Evolutionary conservation across 2,329 filamentous ascomycete genomes (phyloP), one percentile per base, ranked within the genome.

Genomic region (Helotiales sp.): DNA sequence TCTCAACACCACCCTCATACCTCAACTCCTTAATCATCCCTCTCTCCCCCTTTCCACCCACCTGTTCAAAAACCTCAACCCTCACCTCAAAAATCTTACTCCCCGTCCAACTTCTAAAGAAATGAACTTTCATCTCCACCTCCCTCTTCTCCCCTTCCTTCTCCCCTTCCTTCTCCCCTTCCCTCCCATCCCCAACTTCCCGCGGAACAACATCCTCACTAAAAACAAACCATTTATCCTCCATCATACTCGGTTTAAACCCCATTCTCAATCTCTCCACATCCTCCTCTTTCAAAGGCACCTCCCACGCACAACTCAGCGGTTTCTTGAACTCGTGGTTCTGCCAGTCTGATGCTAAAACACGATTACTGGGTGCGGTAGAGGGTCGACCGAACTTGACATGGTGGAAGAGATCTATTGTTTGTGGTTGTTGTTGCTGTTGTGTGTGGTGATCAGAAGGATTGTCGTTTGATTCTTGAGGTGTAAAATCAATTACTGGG

Each of bases 211-310:
- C 42, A 38, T 48, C 54, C 6, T 27, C 19, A 5, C n/a, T 22
- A 46, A 48, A 57, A 5, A 60, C 30, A 33, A 58, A 55, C 59
- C 59, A 61, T n/a, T 58, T 61, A n/a, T 61, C 59, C 10, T 58
- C 59, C 59, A 61, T 61, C 15, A 46, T n/a, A 7, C 15, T n/a
- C 10, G 59, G 52, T 13, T 19, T 22, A 38, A 57, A 61, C 5
- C 55, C 55, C 10, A 34, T 8, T 13, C n/a, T 38, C 17, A 55
- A 22, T 6, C 10, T 42, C 12, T 15, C 10, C 29, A 57, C 24
- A n/a, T 54, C 29, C 1, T 25, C 10, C 7, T 15, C 4, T 2
- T 42, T 47, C 2, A 60, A 42, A 33, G 27, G 29, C 10, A 60
- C n/a, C 29, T 55, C 38, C 58, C 58, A 55, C 15, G 46, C 1